These are phyloP conservation scores for Malus domestica DNA, from an alignment of 306 rosid species.

Conservation along the genomic window DNA sequence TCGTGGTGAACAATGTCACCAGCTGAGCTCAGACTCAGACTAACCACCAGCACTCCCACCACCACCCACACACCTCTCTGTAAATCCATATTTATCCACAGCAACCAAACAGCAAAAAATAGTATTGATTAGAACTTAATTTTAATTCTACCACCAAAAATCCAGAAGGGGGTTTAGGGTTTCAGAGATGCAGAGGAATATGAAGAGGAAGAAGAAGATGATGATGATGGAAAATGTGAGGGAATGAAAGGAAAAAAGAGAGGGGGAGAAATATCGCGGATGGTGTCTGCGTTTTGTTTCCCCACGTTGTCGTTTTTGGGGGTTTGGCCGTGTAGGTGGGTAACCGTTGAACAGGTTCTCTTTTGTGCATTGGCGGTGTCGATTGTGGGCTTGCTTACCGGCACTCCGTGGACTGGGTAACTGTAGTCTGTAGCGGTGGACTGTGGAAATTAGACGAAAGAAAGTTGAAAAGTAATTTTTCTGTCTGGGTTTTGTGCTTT, in stretches of 20 bases:
- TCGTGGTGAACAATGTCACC: slow-evolving; percentile 95
- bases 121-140: no score
- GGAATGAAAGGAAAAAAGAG: background rate
- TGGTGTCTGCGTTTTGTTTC: slow-evolving; percentile 7
- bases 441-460: background rate
- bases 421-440: background rate
- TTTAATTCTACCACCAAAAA: background rate
- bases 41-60: slow-evolving; percentile 29
- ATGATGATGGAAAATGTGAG: slow-evolving; percentile 6
- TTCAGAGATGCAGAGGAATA: slow-evolving; percentile 14
- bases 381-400: slow-evolving; percentile 2
- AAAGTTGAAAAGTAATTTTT: background rate
- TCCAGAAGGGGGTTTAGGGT: slow-evolving; percentile 18
- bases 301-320: slow-evolving; percentile 17
- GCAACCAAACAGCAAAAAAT: background rate
- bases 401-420: background rate
- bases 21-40: slow-evolving; percentile 43
- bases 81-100: slow-evolving; percentile 39
- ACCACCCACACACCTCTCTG: slow-evolving; percentile 26
- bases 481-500: background rate
- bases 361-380: background rate
- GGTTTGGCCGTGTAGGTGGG: slow-evolving; percentile 10
- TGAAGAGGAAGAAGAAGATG: slow-evolving; percentile 21
- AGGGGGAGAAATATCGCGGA: slow-evolving; percentile 7
- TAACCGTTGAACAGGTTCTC: slow-evolving; percentile 51